Evolutionary conservation across 116 monocot species (phyloP), one percentile per base, ranked within the genome.

Genomic region (Iris pallida): DNA sequence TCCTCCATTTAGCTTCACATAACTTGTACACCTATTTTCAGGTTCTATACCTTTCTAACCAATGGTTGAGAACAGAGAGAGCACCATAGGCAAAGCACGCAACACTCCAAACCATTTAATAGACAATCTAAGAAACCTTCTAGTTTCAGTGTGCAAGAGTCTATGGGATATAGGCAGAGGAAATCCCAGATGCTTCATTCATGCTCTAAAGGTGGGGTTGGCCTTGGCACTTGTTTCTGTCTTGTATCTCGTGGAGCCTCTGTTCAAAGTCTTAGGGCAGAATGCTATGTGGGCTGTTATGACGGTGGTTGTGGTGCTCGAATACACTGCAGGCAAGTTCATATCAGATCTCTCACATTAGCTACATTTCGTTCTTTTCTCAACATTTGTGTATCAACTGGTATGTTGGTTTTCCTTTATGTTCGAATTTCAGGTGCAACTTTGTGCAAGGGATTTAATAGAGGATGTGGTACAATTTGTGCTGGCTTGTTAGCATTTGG

Each of bases 251-350:
- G 61, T 88, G 55, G 81, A 88, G 62, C 88, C 88, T 16, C 69
- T 92, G 55, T 92, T 83, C 45, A 40, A 88, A 65, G 85, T 75
- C 2, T 52, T 91, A 5, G 91, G 88, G 10, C 66, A 83, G 55
- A 85, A 88, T 74, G 80, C 88, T 9, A 88, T 88, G 82, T 92
- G 88, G 91, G 91, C 91, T 43, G 88, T 92, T 12, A 92, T 92
- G 77, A 92, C 91, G 0, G 91, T 92, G 10, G 91, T 92, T 6
- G 91, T 92, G 4, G 91, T 92, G 53, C 78, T 92, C 41, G 91
- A 92, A 75, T 92, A 82, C 64, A 92, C 91, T 16, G 91, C 85
- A 63, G 91, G 91, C 88, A 48, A 68, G 57, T 45, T 40, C 7
- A 2, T 1, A 15, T 61, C 16, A 14, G 17, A 19, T 20, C 17